Percentiles rank a stretch among this genome's conserved stretches.
Conservation (phyloP, 805 yeast species). For the Candida coleopterorum region DNA sequence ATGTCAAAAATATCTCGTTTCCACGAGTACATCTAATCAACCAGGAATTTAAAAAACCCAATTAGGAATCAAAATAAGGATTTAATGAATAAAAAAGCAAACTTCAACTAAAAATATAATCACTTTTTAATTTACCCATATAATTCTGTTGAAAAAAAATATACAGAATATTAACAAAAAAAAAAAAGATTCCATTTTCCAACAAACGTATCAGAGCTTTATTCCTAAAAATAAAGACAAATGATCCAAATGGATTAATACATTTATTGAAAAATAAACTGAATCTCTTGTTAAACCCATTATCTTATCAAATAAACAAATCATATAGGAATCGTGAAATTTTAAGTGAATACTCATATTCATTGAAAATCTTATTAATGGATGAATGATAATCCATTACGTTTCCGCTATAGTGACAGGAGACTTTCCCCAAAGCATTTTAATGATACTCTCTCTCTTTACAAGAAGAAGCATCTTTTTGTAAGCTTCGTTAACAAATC, state of each 20-base stretch:
- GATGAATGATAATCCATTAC: slow-evolving; percentile 29
- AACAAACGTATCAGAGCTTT: slow-evolving; percentile 3
- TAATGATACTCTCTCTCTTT: slow-evolving; percentile 2
- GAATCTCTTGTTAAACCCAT: too few relatives aligned
- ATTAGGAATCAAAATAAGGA: slow-evolving; percentile 10
- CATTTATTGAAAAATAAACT: not conserved
- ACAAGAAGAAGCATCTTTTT: slow-evolving; percentile 38
- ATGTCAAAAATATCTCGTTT: slow-evolving; percentile 52
- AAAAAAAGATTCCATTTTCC: not conserved
- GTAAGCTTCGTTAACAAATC: slow-evolving; percentile 78
- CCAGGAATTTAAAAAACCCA: slow-evolving; percentile 13
- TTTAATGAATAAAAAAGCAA: not conserved
- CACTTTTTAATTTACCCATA: too few relatives aligned
- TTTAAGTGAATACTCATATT: too few relatives aligned
- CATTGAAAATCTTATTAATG: slow-evolving; percentile 13
- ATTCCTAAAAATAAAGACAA: slow-evolving; percentile 2
- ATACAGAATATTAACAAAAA: too few relatives aligned
- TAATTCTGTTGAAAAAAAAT: too few relatives aligned
- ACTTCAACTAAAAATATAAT: too few relatives aligned
- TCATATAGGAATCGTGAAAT: not conserved
- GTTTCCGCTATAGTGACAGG: slow-evolving; percentile 77
- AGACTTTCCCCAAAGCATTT: slow-evolving; percentile 83
- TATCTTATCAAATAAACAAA: not conserved
- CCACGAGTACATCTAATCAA: slow-evolving; percentile 17
- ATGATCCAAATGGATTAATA: slow-evolving; percentile 5